Conservation (phyloP, 768 basidiomycete species). For the Mycena vitilis region DNA sequence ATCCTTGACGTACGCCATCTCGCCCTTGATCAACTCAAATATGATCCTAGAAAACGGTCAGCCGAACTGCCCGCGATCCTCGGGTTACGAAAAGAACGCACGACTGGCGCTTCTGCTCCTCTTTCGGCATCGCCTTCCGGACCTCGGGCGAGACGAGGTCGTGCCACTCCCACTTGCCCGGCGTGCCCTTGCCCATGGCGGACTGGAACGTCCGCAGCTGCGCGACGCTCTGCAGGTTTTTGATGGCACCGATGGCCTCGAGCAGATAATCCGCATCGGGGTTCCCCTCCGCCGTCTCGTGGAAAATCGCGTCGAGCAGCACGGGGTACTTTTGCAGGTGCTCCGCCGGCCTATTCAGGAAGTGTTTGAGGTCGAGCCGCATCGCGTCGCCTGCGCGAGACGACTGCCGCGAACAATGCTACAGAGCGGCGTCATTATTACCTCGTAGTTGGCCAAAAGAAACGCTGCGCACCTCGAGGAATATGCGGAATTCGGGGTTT, state of each 20-base stretch:
- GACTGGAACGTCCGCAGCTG: constrained; percentile 92
- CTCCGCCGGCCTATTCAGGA: constrained; percentile 82
- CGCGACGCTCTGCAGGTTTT: constrained; percentile 81
- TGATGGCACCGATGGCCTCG: constrained; percentile 87
- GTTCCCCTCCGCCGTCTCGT: constrained; percentile 84
- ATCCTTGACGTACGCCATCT: constrained; percentile 96
- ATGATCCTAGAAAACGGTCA: constrained; percentile 70
- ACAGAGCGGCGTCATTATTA: constrained; percentile 1
- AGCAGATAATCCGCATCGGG: constrained; percentile 84
- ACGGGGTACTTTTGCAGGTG: constrained; percentile 89
- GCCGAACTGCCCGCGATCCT: no score
- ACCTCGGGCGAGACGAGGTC: constrained; percentile 82
- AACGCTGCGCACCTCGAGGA: constrained; percentile 77
- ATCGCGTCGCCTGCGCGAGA: constrained; percentile 49
- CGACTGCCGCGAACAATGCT: constrained; percentile 59
- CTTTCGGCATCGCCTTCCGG: constrained; percentile 71
- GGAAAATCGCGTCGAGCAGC: constrained; percentile 84
- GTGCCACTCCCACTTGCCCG: constrained; percentile 91
- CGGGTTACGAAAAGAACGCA: constrained; percentile 52
- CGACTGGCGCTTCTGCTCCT: constrained; percentile 88
- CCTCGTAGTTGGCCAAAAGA: background rate
- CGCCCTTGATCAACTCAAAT: constrained; percentile 94
- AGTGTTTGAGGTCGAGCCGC: constrained; percentile 77
- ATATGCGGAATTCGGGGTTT: constrained; percentile 84
- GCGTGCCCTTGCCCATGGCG: constrained; percentile 85